Conservation (phyloP, 768 basidiomycete species). For the Dentipellis sp. region DNA sequence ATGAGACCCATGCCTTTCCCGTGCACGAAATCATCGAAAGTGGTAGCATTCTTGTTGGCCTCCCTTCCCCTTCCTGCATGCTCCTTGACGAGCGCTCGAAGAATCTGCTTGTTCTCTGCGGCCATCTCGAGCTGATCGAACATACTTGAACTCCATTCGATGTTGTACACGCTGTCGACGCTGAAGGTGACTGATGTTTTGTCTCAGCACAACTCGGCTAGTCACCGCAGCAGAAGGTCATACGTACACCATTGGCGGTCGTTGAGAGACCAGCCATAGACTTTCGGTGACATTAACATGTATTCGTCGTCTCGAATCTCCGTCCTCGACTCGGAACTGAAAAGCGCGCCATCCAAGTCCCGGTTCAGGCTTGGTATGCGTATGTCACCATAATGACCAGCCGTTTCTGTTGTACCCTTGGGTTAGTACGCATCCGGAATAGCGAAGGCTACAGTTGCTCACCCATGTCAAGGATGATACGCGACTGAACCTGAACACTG, state of each 20-base stretch:
- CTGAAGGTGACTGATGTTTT: background rate
- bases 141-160: background rate
- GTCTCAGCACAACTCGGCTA: background rate
- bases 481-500: background rate
- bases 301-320: background rate
- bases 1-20: conserved; percentile 29
- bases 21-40: conserved; percentile 25
- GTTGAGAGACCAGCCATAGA: background rate
- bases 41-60: background rate
- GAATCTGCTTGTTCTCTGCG: background rate
- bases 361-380: too few relatives aligned
- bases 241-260: background rate
- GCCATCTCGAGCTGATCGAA: background rate
- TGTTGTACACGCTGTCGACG: background rate
- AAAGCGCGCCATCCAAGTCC: background rate
- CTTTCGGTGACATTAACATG: background rate
- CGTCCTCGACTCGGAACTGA: background rate
- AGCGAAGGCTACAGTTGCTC: background rate
- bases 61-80: background rate
- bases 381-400: too few relatives aligned
- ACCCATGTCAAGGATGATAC: background rate
- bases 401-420: too few relatives aligned
- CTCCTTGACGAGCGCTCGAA: background rate
- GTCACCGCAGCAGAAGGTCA: background rate
- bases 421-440: too few relatives aligned